Conservation (phyloP, 495 filamentous ascomycete genomes). For the Aspergillus mulundensis region DNA sequence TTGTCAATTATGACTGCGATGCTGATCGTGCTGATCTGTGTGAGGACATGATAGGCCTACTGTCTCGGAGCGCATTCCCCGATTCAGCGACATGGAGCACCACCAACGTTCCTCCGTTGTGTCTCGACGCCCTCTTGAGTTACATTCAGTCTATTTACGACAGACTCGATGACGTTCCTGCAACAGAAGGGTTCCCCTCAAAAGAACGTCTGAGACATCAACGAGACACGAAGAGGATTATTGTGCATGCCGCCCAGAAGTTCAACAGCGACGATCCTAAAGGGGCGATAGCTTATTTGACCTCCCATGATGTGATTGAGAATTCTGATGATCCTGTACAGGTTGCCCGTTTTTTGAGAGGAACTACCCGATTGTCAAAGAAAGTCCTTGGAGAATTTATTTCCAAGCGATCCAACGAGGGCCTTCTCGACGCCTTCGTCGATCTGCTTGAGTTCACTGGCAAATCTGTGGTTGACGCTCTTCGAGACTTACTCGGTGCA, state of each 20-base stretch:
- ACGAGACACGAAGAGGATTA: slow-evolving; percentile 74
- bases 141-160: slow-evolving; percentile 91
- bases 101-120: slow-evolving; percentile 93
- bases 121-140: slow-evolving; percentile 83
- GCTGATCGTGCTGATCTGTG: slow-evolving; percentile 88
- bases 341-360: slow-evolving; percentile 78
- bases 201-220: slow-evolving; percentile 59
- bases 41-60: slow-evolving; percentile 87
- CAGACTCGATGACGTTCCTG: slow-evolving; percentile 67
- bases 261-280: slow-evolving; percentile 98
- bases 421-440: slow-evolving; percentile 76
- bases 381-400: slow-evolving; percentile 86
- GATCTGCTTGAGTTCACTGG: slow-evolving; percentile 80
- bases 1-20: slow-evolving; percentile 97
- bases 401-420: slow-evolving; percentile 81
- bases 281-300: slow-evolving; percentile 80
- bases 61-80: slow-evolving; percentile 91
- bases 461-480: slow-evolving; percentile 82
- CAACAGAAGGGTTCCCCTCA: slow-evolving; percentile 64
- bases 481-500: slow-evolving; percentile 80
- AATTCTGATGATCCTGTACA: slow-evolving; percentile 65
- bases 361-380: slow-evolving; percentile 84
- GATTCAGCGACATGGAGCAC: slow-evolving; percentile 99
- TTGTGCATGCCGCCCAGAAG: slow-evolving; percentile 81
- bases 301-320: slow-evolving; percentile 76